phyloP scores from a whole-genome alignment of 129 eudicot species.

The Helianthus tuberosus region DNA sequence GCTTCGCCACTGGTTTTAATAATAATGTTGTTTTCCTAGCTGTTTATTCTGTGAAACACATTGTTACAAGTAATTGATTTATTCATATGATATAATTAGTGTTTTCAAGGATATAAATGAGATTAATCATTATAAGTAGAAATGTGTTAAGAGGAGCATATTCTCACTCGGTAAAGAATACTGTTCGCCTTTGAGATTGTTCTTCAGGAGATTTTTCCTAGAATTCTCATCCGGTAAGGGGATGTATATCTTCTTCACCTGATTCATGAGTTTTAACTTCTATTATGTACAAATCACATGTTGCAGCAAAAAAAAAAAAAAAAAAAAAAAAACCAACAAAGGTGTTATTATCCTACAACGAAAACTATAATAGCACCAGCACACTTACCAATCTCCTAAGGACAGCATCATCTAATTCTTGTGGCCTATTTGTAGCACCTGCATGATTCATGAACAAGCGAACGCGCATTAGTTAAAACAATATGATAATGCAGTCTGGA shows the following conservation, averaged over 20 bases:
- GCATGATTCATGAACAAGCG: conserved; percentile 18
- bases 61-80: too few species aligned
- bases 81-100: too few species aligned
- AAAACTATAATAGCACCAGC: conserved; percentile 9
- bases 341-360: not conserved
- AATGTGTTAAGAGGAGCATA: conserved; percentile 8
- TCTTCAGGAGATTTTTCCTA: conserved; percentile 66
- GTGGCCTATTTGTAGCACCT: conserved; percentile 99
- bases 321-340: conserved; percentile 14
- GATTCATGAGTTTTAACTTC: not conserved
- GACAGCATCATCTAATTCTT: conserved; percentile 97
- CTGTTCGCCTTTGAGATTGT: conserved; percentile 87
- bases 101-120: too few species aligned
- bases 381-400: conserved; percentile 94
- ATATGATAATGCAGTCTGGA: too few species aligned
- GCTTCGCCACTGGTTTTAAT: too few species aligned
- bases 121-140: not conserved
- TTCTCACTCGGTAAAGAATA: conserved; percentile 89
- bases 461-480: too few species aligned
- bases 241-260: conserved; percentile 97
- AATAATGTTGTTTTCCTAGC: too few species aligned
- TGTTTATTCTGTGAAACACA: too few species aligned
- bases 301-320: conserved; percentile 7
- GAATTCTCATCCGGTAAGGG: conserved; percentile 85
- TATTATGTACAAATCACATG: not conserved